Base-by-base conservation (phyloP, 2,329 filamentous ascomycete genomes). In the Rhinocladiella similis region DNA sequence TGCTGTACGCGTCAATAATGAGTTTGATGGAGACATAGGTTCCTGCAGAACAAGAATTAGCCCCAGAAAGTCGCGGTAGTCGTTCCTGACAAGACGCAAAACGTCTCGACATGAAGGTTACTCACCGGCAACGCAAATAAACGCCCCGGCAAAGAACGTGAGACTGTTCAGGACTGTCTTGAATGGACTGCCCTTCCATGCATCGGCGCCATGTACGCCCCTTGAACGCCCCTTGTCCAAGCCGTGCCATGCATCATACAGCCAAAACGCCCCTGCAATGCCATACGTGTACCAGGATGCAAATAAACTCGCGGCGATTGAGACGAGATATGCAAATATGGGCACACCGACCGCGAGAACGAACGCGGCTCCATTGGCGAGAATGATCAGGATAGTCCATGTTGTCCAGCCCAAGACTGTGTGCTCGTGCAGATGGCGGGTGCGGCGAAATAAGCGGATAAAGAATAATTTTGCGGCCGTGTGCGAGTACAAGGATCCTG, bases 281-380 rank as follows among this genome's bases (percentile, higher is more conserved):
- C 80, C 79, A 59, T 80, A 82, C 2, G 77, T 81, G 57, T 79
- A 82, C 80, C 80, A 83, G 1, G 75, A 73, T 1, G 80, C 79
- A 57, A 83, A 83, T 7, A 81, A 66, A 4, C 73, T 74, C 0
- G 79, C 77, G 18, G 77, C 71, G 43, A 82, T 77, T 2, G 78
- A 79, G 25, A 82, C 75, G 10, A 83, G 66, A 53, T 82, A 81
- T 57, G 77, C 79, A 69, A 83, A 82, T 19, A 81, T 77, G 1
- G 80, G 80, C 25, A 83, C 78, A 3, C 78, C 77, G 1, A 79
- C 74, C 0, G 75, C 75, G 10, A 77, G 62, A 5, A 77, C 64
- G 45, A 66, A 67, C 0, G 79, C 76, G 2, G 74, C 70, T 1
- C 65, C 73, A 48, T 80, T 81, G 56, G 76, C 72, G 5, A 80